These are phyloP conservation scores for Smithsoniella earleae DNA, from an alignment of 163 green algal genomes.

Conservation along the genomic window DNA sequence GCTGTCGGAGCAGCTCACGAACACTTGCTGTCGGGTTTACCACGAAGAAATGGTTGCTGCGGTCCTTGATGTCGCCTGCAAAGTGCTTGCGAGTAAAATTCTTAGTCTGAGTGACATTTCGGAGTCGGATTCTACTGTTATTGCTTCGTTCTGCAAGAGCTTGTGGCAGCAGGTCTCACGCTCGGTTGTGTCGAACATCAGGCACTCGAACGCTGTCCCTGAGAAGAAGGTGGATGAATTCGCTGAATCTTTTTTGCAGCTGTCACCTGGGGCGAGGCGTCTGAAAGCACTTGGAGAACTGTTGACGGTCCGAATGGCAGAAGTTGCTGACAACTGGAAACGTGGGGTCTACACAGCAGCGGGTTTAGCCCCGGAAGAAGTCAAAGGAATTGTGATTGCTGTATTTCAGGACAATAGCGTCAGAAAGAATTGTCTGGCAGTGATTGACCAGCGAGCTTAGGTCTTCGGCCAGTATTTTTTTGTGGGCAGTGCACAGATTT, in stretches of 20 bases:
- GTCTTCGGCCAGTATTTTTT: too few relatives aligned
- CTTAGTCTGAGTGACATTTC: not conserved
- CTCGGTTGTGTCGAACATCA: too few relatives aligned
- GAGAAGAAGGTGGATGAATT: not conserved
- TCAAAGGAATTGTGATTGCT: not conserved
- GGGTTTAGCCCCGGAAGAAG: not conserved
- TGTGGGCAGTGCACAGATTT: too few relatives aligned
- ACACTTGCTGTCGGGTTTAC: not conserved
- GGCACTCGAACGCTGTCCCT: too few relatives aligned
- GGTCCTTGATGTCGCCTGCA: not conserved
- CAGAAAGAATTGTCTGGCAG: not conserved
- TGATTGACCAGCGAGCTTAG: too few relatives aligned
- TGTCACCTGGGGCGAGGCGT: not conserved
- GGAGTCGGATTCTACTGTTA: not conserved
- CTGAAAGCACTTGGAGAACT: not conserved
- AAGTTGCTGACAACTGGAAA: not conserved
- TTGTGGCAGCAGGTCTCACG: not conserved
- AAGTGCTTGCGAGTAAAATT: not conserved
- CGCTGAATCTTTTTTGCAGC: not conserved
- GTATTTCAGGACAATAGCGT: conserved; percentile 9
- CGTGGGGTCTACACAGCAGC: not conserved
- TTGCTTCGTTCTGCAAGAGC: not conserved
- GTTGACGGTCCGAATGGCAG: not conserved
- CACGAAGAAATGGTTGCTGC: not conserved
- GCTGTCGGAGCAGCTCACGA: not conserved